Base-by-base conservation (phyloP, 2,329 filamentous ascomycete species). In the Aspergillus quadrilineatus region DNA sequence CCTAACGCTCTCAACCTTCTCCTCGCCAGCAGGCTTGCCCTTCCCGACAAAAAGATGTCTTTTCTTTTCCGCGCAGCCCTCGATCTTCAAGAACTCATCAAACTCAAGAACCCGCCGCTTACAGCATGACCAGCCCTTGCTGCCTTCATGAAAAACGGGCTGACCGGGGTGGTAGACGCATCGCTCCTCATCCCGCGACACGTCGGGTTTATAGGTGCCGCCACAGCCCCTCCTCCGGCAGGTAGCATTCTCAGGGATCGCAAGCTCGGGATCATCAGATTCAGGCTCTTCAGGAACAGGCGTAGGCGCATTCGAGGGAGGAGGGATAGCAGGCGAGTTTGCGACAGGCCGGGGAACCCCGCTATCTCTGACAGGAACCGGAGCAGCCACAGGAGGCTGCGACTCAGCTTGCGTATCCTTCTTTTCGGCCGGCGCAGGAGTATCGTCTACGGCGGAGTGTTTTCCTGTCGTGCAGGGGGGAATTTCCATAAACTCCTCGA, bases 111-210 rank as follows among this genome's bases (percentile, higher is more conserved):
- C 94, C 37, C 92, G 84, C 67, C 91, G 82, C 83, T 97, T 97
- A 79, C 94, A 99, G 80, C 94, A 99, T 58, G 87, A 92, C 82
- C 94, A 99, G 1, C 94, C 94, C 79, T 99, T 99, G 77, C 90
- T 96, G 36, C 94, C 94, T 79, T 99, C 94, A 73, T 99, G 94
- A 78, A 99, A 99, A 64, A 99, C 88, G 26, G 94, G 90, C 22
- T 83, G 85, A 4, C 94, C 94, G 0, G 94, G 92, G 75, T 99
- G 94, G 69, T 96, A 88, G 46, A 90, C 82, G 71, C 94, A 99
- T 59, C 85, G 81, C 78, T 97, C 92, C 1, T 80, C 83, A 32
- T 88, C 85, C 62, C 89, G 79, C 34, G 78, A 74, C 43, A 78
- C 71, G 0, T 83, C 83, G 60, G 82, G 83, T 55, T 80, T 66